These are phyloP conservation scores for Rhodomyrtus tomentosa DNA, from an alignment of 345 rosid species.

Conservation along the genomic window DNA sequence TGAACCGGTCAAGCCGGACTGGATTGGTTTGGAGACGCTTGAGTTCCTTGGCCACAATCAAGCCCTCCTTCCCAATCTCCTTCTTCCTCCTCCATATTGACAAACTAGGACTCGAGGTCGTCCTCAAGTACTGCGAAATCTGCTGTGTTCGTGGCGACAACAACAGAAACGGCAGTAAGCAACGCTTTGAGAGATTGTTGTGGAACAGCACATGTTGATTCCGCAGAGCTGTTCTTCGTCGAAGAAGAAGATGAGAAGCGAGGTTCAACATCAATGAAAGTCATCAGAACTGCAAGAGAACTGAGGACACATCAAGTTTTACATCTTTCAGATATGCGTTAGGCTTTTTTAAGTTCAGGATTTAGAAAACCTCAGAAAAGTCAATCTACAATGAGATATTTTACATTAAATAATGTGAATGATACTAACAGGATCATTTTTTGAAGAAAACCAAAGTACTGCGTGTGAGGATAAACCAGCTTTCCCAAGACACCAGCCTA, in stretches of 20 bases:
- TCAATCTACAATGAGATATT: not conserved
- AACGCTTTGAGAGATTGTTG: not conserved
- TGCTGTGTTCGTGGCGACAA: not conserved
- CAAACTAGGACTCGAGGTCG: conserved; percentile 73
- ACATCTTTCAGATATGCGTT: not conserved
- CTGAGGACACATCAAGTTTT: not conserved
- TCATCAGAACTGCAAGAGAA: not conserved
- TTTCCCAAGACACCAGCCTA: conserved; percentile 98
- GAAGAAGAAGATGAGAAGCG: not conserved
- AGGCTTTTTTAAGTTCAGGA: not conserved
- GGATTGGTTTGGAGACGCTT: conserved; percentile 58
- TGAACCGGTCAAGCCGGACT: conserved; percentile 46
- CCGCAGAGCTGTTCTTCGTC: not conserved
- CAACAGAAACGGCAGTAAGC: not conserved
- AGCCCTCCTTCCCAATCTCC: conserved; percentile 81
- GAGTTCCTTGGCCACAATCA: conserved; percentile 73
- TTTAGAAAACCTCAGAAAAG: not conserved
- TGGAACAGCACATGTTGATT: not conserved
- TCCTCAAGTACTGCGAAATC: conserved; percentile 10
- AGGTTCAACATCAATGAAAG: not conserved
- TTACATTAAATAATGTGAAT: not conserved
- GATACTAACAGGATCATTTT: conserved; percentile 88
- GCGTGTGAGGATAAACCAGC: conserved; percentile 95
- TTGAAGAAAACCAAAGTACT: conserved; percentile 94
- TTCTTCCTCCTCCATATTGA: conserved; percentile 98